These are phyloP conservation scores for Hymenoscyphus albidus DNA, from an alignment of 2,329 filamentous ascomycete genomes.

Conservation along the genomic window DNA sequence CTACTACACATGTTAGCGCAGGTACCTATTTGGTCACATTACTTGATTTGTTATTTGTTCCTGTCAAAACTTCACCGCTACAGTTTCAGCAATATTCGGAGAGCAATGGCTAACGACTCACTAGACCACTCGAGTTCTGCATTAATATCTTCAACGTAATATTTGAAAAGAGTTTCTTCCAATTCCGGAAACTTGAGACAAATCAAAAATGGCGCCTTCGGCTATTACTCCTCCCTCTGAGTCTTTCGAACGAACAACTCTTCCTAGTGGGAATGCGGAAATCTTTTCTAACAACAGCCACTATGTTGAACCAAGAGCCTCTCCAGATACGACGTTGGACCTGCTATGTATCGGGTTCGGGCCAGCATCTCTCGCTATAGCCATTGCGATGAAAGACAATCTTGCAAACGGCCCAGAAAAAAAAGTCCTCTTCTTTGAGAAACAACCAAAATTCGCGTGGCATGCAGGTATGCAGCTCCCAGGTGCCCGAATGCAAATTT, in stretches of 20 bases:
- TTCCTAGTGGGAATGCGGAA: background rate
- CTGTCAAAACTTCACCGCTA: background rate
- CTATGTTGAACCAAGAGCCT: background rate
- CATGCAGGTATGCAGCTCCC: constrained; percentile 93
- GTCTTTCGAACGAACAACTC: constrained; percentile 13
- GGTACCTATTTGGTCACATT: background rate
- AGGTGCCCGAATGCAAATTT: constrained; percentile 95
- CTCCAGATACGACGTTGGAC: constrained; percentile 65
- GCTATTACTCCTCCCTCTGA: constrained; percentile 23
- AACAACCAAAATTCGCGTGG: constrained; percentile 81
- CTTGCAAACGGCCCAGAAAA: constrained; percentile 44
- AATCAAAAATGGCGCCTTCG: constrained; percentile 27
- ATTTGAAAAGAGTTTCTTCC: background rate
- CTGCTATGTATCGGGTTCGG: constrained; percentile 90
- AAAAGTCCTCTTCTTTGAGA: constrained; percentile 76
- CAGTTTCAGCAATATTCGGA: background rate
- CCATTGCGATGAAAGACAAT: constrained; percentile 83
- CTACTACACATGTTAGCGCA: background rate
- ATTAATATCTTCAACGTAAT: background rate
- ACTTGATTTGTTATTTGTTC: background rate
- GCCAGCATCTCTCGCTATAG: constrained; percentile 84
- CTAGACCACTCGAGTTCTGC: background rate
- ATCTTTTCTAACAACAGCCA: constrained; percentile 6
- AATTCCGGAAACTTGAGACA: background rate
- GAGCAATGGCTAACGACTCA: background rate